Evolutionary conservation across 139 green algal genomes (phyloP), one percentile per base, ranked within the genome.

Genomic region (Asterochloris erici): DNA sequence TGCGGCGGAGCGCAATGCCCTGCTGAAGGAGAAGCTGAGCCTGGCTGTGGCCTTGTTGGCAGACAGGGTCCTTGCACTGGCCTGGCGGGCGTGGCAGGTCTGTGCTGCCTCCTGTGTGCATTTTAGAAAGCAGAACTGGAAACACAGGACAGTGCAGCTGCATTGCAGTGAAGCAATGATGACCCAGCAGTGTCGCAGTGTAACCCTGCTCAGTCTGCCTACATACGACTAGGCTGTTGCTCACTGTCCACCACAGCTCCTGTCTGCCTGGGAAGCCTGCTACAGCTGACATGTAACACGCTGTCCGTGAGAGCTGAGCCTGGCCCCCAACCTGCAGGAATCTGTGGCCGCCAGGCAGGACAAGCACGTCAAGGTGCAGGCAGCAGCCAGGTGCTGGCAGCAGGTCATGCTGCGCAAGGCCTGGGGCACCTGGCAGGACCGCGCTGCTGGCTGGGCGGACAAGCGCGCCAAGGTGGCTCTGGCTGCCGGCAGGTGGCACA

Each of bases 381-480:
- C 63, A 63, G 78, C 78, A 63, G 78, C 69, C 14, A 38, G 29
- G 15, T 62, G 28, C 10, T 82, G 78, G 78, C n/a, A 28, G 24
- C 61, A 63, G 61, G 73, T n/a, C 78, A 82, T 82, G 78, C 78
- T 82, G 13, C 26, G 63, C 27, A 82, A 63, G 28, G 78, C 78
- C 26, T 82, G 73, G n/a, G 19, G 16, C 63, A 64, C 78, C 27
- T 82, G 78, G 78, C 27, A 61, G 63, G 78, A 82, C n/a, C 38
- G 63, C 61, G 61, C 73, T 63, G 63, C 28, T 16, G 28, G 27
- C 63, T 74, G 63, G 78, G 61, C 63, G 62, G n/a, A 82, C 61
- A 63, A 38, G 61, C 78, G n/a, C 19, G 78, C 63, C 63, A 82
- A 82, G 21, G 28, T 75, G 63, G 63, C 78, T 21, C 61, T 64